Conservation (phyloP, 768 basidiomycete genomes). For the Fibroporia radiculosa region DNA sequence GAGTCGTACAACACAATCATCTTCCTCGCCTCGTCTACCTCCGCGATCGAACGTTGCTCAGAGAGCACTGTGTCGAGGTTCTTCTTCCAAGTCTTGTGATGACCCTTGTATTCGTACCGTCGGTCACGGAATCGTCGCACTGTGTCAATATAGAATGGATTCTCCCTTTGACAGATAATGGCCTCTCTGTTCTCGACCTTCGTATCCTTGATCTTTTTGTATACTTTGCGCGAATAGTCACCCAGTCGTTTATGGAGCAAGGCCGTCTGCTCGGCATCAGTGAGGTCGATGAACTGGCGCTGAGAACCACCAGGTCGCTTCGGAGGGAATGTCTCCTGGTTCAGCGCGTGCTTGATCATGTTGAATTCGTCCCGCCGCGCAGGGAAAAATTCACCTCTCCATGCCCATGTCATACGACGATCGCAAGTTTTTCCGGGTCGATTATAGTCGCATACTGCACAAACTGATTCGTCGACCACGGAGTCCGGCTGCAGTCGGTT, state of each 20-base stretch:
- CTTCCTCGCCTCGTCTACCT: constrained; percentile 95
- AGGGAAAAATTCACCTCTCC: constrained; percentile 98
- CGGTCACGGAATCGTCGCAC: constrained; percentile 95
- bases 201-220: constrained; percentile 97
- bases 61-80: constrained; percentile 70
- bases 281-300: constrained; percentile 78
- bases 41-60: constrained; percentile 70
- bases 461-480: constrained; percentile 91
- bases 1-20: constrained; percentile 99
- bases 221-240: constrained; percentile 97
- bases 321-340: constrained; percentile 88
- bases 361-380: constrained; percentile 96
- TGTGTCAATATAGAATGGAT: constrained; percentile 98
- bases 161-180: constrained; percentile 95
- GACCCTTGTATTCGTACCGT: constrained; percentile 97
- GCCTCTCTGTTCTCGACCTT: constrained; percentile 89
- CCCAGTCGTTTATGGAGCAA: constrained; percentile 94
- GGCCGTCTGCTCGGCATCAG: constrained; percentile 80
- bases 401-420: constrained; percentile 91
- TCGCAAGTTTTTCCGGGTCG: constrained; percentile 94
- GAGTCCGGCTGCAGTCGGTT: constrained; percentile 98
- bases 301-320: constrained; percentile 65
- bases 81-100: constrained; percentile 99
- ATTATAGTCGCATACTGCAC: constrained; percentile 98
- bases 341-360: constrained; percentile 96